Conservation (phyloP, 2,329 filamentous ascomycete species). For the Pseudopyricularia cyperi region DNA sequence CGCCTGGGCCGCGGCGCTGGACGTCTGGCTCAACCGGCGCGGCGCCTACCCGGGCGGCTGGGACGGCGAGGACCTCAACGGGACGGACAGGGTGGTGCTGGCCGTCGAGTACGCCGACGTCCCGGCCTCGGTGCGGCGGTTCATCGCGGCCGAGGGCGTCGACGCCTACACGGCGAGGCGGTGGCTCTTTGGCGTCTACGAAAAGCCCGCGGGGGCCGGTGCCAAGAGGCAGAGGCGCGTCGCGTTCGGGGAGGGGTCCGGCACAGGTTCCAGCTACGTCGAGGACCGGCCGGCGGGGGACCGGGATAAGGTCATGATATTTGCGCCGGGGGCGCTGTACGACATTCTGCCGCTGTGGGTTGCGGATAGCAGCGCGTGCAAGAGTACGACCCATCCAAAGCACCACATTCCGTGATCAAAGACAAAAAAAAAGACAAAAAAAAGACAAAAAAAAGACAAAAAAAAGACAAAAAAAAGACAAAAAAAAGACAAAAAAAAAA, state of each 20-base stretch:
- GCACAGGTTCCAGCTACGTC: neutral
- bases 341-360: slow-evolving; percentile 28
- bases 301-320: slow-evolving; percentile 22
- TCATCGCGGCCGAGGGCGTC: slow-evolving; percentile 12
- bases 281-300: neutral
- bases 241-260: neutral
- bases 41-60: slow-evolving; percentile 4
- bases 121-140: slow-evolving; percentile 14
- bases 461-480: neutral
- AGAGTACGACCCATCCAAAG: slow-evolving; percentile 14
- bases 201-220: slow-evolving; percentile 9
- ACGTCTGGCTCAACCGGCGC: neutral
- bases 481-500: neutral
- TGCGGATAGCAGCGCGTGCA: slow-evolving; percentile 20
- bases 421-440: neutral
- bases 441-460: neutral
- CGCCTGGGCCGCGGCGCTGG: slow-evolving; percentile 2
- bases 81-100: neutral
- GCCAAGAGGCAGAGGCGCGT: slow-evolving; percentile 1
- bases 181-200: slow-evolving; percentile 15
- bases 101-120: slow-evolving; percentile 14
- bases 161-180: slow-evolving; percentile 8
- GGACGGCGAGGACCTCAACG: slow-evolving; percentile 3
- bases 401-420: neutral
- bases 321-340: slow-evolving; percentile 29